Evolutionary conservation across 2,329 filamentous ascomycete genomes (phyloP), one percentile per base, ranked within the genome.

Genomic region (Plectosphaerella cucumerina): DNA sequence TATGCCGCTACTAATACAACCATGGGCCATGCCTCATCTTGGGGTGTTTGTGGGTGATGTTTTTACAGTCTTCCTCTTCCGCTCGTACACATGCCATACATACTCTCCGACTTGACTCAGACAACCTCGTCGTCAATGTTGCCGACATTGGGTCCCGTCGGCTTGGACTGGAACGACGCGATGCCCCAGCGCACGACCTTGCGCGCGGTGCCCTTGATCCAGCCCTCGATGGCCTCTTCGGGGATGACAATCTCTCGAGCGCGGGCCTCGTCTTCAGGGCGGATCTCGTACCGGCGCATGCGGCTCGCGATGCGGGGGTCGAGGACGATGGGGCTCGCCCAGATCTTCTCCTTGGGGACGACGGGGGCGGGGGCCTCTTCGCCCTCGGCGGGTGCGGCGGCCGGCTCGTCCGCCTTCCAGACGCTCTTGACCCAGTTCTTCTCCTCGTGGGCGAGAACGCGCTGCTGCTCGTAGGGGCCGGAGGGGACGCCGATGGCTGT

Each of bases 371-470:
- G 77, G 68, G 60, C 72, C 60, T 70, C 65, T 52, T 68, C 63
- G 47, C 68, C 62, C 44, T 64, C 59, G 48, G 62, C 54, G 23
- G 62, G 71, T 59, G 61, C 78, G 69, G 62, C 72, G 49, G 62
- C 54, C 23, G 62, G 71, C 60, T 62, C 78, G 69, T 62, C 72
- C 63, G 62, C 70, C 66, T 85, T 83, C 70, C 81, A 85, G 6
- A 85, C 81, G n/a, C 80, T 84, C 71, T 95, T 96, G 67, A 87
- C 85, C 91, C 91, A 96, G 65, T 93, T 83, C 43, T 70, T 70
- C 70, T 96, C 90, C 71, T 94, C 91, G 34, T 83, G 71, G 35
- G 75, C 73, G 22, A 96, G 80, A 12, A 83, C 71, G 4, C 70
- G 73, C 63, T 87, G 74, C 60, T 88, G 84, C 67, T 93, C 89